Evolutionary conservation across 2,329 filamentous ascomycete genomes (phyloP), one percentile per base, ranked within the genome.

Genomic region (Sporothrix brunneoviolacea): DNA sequence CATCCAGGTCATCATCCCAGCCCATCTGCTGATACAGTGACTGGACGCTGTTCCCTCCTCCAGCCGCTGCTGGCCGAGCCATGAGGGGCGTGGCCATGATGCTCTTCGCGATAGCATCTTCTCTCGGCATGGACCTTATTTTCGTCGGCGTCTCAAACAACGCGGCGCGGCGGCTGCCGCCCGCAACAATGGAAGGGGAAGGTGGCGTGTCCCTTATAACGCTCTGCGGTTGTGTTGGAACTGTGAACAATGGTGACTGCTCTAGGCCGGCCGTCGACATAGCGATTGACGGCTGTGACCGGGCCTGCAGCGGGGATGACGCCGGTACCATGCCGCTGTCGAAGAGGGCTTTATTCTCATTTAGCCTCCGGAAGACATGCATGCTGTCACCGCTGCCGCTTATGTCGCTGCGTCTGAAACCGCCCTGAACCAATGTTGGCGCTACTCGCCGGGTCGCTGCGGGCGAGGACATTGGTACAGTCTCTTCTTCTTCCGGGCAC

Each of bases 21-120:
- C 79, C 78, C 37, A 82, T 62, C 56, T 66, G 67, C 58, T 77
- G 69, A 57, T 76, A 82, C 46, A 82, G 75, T 10, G 73, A 75
- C 55, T 65, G 54, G 30, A 63, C 62, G 27, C 48, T 43, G 32
- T 33, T 47, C 53, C 60, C 66, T 45, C 56, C 63, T 7, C 16
- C 42, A 7, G 54, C 55, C 4, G 49, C 58, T n/a, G 62, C 48
- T 19, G 33, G 9, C 39, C 27, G 21, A 15, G 48, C 18, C 22
- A 18, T 1, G 12, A 39, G 5, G 3, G 38, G 43, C 12, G 36
- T 42, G 2, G 13, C 37, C 28, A 41, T 37, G 10, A 36, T 33
- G 28, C 27, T 27, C 37, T 30, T 35, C 35, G 32, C 48, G 19
- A 43, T 41, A 15, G 30, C 24, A 10, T 37, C 30, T n/a, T 43